Base-by-base conservation (phyloP, 1,284 basidiomycete genomes). In the Acaromyces ingoldii region DNA sequence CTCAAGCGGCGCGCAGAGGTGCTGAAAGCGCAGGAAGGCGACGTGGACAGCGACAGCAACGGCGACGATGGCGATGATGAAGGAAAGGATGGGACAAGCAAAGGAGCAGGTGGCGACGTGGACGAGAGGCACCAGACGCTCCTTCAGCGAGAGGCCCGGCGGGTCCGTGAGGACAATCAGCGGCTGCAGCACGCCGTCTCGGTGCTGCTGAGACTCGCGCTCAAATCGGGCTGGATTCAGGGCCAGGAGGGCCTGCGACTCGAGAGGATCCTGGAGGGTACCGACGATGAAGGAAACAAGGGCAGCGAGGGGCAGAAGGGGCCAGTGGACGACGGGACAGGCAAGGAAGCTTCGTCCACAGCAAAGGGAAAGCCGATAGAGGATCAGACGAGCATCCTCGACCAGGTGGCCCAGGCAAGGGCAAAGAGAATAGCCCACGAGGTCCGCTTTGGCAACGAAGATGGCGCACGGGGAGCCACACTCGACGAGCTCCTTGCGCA, bases 221-320 rank as follows among this genome's bases (percentile, higher is more conserved):
- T 69, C 24, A 52, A 55, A 25, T 59, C 58, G 10, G 56, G 62
- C 4, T 69, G 66, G 66, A 46, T 70, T 1, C 56, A 59, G 11
- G 68, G 68, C 0, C 49, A 54, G 5, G 68, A 70, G 34, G 68
- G 57, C 5, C 40, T 69, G 19, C 56, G 62, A 21, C 26, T 70
- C 36, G 56, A 67, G 21, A 38, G 31, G 3, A 64, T 70, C 24
- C 29, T 70, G 17, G 31, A 50, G 36, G 57, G 63, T n/a, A 51
- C 39, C 29, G 49, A 34, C 25, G 30, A 29, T 10, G 48, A 40
- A 19, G 28, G 17, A 25, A 25, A 40, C 21, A 40, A 40, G 17
- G n/a, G n/a, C n/a, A n/a, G n/a, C n/a, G n/a, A n/a, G n/a, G n/a
- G n/a, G n/a, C n/a, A n/a, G n/a, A n/a, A n/a, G n/a, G n/a, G n/a